Evolutionary conservation across 148 eudicot species (phyloP).

Genomic region (Cornus florida): DNA sequence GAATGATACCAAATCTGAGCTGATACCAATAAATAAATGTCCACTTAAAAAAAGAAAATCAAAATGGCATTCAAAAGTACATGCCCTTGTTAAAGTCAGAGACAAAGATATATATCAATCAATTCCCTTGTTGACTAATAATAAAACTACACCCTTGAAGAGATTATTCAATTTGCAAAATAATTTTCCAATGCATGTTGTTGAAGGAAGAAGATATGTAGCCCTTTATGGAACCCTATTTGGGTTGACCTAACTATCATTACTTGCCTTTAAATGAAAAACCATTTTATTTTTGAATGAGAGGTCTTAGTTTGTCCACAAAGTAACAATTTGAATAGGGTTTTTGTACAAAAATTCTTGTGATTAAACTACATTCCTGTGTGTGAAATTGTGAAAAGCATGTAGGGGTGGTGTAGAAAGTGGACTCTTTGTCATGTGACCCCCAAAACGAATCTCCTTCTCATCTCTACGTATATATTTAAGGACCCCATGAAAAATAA

Average conservation of each 20-base stretch:
- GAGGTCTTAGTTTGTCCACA: background rate
- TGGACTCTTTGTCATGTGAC: slow-evolving; percentile 34
- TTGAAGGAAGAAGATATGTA: background rate
- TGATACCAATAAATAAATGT: no score
- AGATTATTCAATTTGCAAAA: background rate
- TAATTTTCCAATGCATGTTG: background rate
- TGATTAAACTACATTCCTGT: background rate
- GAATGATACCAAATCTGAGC: no score
- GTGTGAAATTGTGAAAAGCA: slow-evolving; percentile 42
- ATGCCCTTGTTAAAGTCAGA: background rate
- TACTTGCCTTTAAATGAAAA: background rate
- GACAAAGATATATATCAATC: slow-evolving; percentile 2
- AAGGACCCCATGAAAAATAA: slow-evolving; percentile 22
- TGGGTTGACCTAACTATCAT: background rate
- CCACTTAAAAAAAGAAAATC: no score
- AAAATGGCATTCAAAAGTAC: no score
- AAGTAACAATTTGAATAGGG: background rate
- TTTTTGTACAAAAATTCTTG: background rate
- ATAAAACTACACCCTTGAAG: no score
- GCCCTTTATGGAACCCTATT: background rate
- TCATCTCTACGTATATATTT: slow-evolving; percentile 19
- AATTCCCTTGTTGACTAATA: background rate
- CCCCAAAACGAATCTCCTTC: slow-evolving; percentile 14
- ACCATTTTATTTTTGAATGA: background rate
- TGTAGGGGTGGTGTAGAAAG: slow-evolving; percentile 30